Conservation (phyloP, 306 rosid genomes). For the Betula pendula region DNA sequence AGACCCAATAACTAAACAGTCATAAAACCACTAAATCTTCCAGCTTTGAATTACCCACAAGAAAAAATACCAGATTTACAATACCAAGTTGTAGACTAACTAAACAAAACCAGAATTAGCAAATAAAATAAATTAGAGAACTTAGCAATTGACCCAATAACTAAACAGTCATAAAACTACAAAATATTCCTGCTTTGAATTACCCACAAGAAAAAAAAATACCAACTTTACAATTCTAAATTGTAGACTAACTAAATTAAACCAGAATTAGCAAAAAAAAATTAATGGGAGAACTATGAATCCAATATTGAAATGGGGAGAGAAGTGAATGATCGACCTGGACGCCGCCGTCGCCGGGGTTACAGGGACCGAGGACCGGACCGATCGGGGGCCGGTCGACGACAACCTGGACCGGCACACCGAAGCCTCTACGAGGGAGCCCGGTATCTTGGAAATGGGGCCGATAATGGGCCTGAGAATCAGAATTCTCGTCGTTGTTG, state of each 20-base stretch:
- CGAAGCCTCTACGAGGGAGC: slow-evolving; percentile 65
- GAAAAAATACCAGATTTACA: neutral
- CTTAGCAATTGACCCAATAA: too few relatives aligned
- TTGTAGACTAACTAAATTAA: neutral
- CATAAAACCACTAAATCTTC: neutral
- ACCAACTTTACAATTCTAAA: neutral
- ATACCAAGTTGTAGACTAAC: neutral
- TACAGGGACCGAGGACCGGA: slow-evolving; percentile 61
- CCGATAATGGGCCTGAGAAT: slow-evolving; percentile 37
- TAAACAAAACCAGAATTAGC: neutral
- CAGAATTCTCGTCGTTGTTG: slow-evolving; percentile 19
- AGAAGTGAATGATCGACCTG: slow-evolving; percentile 52
- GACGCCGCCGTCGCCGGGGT: slow-evolving; percentile 73
- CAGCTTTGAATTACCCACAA: neutral
- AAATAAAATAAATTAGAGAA: too few relatives aligned
- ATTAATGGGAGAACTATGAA: neutral
- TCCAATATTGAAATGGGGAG: neutral
- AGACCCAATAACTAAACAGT: neutral
- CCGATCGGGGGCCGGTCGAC: slow-evolving; percentile 59
- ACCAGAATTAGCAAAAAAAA: neutral
- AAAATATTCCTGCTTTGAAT: neutral
- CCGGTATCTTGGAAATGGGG: slow-evolving; percentile 48
- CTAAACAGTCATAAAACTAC: neutral
- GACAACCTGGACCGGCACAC: slow-evolving; percentile 68
- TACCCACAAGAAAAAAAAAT: neutral